Evolutionary conservation across 768 basidiomycete genomes (phyloP).

Genomic region (Coprinellus micaceus): DNA sequence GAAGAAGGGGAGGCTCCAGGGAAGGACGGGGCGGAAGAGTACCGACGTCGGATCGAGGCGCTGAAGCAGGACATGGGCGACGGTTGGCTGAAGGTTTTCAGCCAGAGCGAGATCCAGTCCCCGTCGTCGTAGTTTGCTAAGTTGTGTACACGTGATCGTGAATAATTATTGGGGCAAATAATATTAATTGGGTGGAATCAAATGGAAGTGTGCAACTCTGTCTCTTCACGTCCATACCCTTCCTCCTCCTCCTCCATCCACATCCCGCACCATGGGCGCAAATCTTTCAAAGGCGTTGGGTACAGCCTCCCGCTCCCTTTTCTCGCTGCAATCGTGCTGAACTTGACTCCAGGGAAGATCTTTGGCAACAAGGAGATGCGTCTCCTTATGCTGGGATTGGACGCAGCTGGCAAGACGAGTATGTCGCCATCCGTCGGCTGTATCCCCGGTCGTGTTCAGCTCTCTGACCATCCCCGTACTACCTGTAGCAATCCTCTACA

Average conservation of each 20-base stretch:
- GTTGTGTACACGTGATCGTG: conserved; percentile 3
- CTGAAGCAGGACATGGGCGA: conserved; percentile 87
- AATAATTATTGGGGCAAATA: conserved; percentile 8
- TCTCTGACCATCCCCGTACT: conserved; percentile 3
- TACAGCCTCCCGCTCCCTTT: conserved; percentile 29
- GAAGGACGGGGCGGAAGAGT: conserved; percentile 61
- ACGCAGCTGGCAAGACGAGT: conserved; percentile 99
- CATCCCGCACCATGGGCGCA: conserved; percentile 85
- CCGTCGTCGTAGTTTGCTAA: conserved; percentile 2
- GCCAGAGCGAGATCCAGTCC: conserved; percentile 27
- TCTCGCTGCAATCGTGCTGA: conserved; percentile 11
- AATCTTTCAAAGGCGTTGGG: conserved; percentile 84
- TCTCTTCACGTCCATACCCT: conserved; percentile 16
- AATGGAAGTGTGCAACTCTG: conserved; percentile 6
- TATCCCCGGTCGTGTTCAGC: conserved; percentile 7
- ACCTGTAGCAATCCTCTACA: conserved; percentile 88
- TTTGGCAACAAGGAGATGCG: conserved; percentile 99
- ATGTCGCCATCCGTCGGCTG: conserved; percentile 28
- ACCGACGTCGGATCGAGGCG: conserved; percentile 75
- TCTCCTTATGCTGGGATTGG: conserved; percentile 92
- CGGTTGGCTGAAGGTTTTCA: conserved; percentile 82
- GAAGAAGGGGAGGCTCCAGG: conserved; percentile 19
- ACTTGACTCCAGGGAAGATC: conserved; percentile 63
- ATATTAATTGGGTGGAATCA: neutral
- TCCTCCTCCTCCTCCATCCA: conserved; percentile 26